A percentile compares a stretch with the other conserved stretches of the same genome.
These are phyloP conservation scores for Gamsiella multidivaricata DNA, from an alignment of 192 early-diverging fungal genomes.

Conservation along the genomic window DNA sequence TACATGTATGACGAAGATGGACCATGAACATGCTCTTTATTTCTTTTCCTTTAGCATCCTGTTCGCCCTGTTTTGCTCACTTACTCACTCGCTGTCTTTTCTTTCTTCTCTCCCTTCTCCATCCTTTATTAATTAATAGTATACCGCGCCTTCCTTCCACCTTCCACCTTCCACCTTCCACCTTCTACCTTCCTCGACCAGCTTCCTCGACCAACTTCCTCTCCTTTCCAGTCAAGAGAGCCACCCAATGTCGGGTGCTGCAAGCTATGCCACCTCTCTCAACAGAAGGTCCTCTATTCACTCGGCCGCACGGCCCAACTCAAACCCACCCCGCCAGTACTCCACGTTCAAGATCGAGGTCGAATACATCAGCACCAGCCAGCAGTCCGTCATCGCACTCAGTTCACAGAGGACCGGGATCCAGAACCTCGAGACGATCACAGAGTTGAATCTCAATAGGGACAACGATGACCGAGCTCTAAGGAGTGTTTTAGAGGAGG, in stretches of 20 bases:
- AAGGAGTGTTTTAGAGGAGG: slow-evolving; percentile 26
- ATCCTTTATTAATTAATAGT: too few species aligned
- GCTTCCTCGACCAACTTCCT: background rate
- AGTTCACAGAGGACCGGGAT: background rate
- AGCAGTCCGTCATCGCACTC: background rate
- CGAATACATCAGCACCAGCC: slow-evolving; percentile 36
- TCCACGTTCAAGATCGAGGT: slow-evolving; percentile 41
- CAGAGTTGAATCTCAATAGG: background rate
- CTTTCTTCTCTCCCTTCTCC: background rate
- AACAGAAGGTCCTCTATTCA: slow-evolving; percentile 40
- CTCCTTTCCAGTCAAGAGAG: too few species aligned
- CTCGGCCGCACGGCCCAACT: background rate
- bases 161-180: too few species aligned
- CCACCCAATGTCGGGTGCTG: slow-evolving; percentile 20
- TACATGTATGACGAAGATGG: too few species aligned
- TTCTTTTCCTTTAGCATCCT: background rate
- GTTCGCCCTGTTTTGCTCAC: background rate
- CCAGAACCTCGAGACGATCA: background rate
- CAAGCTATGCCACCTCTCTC: slow-evolving; percentile 4
- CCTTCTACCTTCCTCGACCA: background rate
- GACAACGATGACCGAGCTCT: background rate
- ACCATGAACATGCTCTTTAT: too few species aligned
- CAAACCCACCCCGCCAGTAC: slow-evolving; percentile 6
- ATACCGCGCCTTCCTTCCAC: too few species aligned
- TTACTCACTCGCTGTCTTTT: background rate